Percentiles rank a stretch among this genome's conserved stretches.
phyloP scores from a whole-genome alignment of 148 eudicot species.

The Arbutus unedo region DNA sequence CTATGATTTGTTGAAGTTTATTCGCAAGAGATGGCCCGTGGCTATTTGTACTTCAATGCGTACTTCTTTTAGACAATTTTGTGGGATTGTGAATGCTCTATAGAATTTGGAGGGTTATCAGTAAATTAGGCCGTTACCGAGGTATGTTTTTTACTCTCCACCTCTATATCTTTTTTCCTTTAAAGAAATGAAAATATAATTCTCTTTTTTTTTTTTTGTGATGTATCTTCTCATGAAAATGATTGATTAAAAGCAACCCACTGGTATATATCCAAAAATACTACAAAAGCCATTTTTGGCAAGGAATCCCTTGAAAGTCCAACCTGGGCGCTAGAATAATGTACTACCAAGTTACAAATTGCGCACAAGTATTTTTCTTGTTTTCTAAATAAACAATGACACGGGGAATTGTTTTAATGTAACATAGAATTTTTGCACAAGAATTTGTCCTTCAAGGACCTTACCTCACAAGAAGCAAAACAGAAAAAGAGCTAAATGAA shows the following conservation, averaged over 20 bases:
- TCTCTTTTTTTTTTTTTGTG: neutral
- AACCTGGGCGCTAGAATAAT: neutral
- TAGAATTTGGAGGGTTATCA: conserved; percentile 8
- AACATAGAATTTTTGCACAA: no score
- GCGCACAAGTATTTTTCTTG: no score
- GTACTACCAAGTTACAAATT: no score
- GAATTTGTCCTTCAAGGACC: no score
- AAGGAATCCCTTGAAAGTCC: neutral
- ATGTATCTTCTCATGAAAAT: neutral
- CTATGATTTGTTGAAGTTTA: neutral
- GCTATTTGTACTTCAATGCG: neutral
- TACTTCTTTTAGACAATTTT: neutral
- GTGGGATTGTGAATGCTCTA: conserved; percentile 9
- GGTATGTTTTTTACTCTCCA: neutral
- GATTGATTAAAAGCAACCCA: neutral
- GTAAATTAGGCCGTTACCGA: neutral
- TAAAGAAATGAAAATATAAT: neutral
- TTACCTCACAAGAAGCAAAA: no score
- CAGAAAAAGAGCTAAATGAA: no score
- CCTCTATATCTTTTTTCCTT: neutral
- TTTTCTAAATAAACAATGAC: no score
- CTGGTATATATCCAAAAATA: neutral
- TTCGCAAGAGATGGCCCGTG: neutral
- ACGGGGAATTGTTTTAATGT: no score
- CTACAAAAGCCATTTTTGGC: neutral